Evolutionary conservation across 495 filamentous ascomycete genomes (phyloP).

Genomic region (Neurospora cerealis): DNA sequence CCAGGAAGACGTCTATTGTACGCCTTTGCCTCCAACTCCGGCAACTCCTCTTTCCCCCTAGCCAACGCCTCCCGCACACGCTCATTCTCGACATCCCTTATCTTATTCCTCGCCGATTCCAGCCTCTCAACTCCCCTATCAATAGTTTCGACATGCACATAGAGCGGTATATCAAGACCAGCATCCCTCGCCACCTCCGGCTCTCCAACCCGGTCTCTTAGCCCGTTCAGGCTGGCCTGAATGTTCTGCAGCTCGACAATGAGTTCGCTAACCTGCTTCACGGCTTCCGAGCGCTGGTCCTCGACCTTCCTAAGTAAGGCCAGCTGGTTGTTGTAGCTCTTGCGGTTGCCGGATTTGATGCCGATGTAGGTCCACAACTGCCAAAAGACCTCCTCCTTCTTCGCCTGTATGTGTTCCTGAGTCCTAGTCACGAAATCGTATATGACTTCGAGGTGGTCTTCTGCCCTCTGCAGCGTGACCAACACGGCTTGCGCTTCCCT

Average conservation of each 20-base stretch:
- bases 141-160: constrained; percentile 61
- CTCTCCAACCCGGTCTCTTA: constrained; percentile 53
- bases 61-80: constrained; percentile 40
- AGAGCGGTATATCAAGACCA: constrained; percentile 43
- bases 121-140: constrained; percentile 55
- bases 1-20: background rate
- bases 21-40: constrained; percentile 6
- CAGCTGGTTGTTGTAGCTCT: constrained; percentile 49
- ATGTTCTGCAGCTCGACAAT: constrained; percentile 59
- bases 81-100: constrained; percentile 49
- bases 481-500: constrained; percentile 54
- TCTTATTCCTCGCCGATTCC: constrained; percentile 44
- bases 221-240: constrained; percentile 51
- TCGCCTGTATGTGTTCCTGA: constrained; percentile 33
- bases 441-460: constrained; percentile 53
- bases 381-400: constrained; percentile 50
- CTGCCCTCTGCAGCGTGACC: constrained; percentile 46
- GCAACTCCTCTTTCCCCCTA: constrained; percentile 19
- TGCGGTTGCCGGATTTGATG: constrained; percentile 43
- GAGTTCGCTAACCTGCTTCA: constrained; percentile 46
- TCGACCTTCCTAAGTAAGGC: constrained; percentile 47
- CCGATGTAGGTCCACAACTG: constrained; percentile 63
- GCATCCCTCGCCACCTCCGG: constrained; percentile 40
- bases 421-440: constrained; percentile 51
- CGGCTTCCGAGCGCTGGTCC: constrained; percentile 48